Conservation (phyloP, 2,329 filamentous ascomycete species). For the Talaromyces sp. region DNA sequence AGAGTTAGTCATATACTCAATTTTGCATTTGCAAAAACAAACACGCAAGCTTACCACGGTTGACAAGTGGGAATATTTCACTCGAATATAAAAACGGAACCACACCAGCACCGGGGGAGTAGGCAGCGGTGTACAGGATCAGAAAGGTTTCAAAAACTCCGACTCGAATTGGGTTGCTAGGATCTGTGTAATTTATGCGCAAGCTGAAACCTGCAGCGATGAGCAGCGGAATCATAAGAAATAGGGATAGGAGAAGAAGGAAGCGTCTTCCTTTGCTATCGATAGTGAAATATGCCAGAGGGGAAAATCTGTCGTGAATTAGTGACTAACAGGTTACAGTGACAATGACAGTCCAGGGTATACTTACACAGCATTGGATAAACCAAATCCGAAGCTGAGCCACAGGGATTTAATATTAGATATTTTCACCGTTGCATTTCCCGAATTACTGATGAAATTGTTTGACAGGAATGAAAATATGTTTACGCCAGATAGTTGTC, state of each 20-base stretch:
- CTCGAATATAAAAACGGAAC: constrained; percentile 14
- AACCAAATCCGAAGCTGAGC: constrained; percentile 16
- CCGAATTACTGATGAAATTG: constrained; percentile 3
- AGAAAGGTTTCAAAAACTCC: constrained; percentile 9
- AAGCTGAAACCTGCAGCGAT: constrained; percentile 15
- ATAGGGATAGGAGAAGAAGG: constrained; percentile 15
- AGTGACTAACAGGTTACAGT: not conserved
- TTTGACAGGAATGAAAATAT: constrained; percentile 18
- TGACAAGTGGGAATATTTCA: constrained; percentile 12
- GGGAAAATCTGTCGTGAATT: constrained; percentile 11
- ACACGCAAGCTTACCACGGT: constrained; percentile 5
- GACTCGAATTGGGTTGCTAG: constrained; percentile 1
- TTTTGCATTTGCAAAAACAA: not conserved
- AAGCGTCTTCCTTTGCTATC: constrained; percentile 16
- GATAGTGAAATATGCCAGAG: constrained; percentile 16
- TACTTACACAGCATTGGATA: constrained; percentile 14
- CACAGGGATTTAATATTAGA: constrained; percentile 12
- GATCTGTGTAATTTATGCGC: constrained; percentile 1
- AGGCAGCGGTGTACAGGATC: constrained; percentile 10
- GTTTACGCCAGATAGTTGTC: constrained; percentile 16
- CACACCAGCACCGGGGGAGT: constrained; percentile 13
- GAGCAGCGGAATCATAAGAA: constrained; percentile 16
- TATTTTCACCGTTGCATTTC: not conserved
- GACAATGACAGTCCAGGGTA: not conserved
- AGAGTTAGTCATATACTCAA: not conserved